Evolutionary conservation across 768 basidiomycete genomes (phyloP), one percentile per base, ranked within the genome.

Genomic region (Tricholomella constricta): DNA sequence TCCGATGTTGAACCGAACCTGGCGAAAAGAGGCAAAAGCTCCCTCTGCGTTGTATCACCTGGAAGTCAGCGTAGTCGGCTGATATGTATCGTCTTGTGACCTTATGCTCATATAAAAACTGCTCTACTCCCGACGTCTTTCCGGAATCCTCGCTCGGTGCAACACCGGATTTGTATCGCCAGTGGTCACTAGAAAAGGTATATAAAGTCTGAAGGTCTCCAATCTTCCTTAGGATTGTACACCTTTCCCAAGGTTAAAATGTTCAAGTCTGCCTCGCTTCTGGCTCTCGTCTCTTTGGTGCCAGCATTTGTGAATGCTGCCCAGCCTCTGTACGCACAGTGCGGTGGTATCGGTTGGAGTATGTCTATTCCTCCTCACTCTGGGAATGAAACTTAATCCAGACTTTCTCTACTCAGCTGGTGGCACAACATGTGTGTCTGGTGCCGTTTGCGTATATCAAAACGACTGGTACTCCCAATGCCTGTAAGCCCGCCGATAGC

Each of bases 331-430:
- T 84, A 66, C 42, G 78, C 73, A 7, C 83, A 84, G 60, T 85
- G 82, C 59, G 81, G 81, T 63, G 82, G 81, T 36, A 70, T 70
- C 49, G 69, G 65, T 49, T 80, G 79, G 78, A 67, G 79, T 82
- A 66, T 54, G 78, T 70, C n/a, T 6, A 11, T 19, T 11, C 10
- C 14, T 11, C 31, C 14, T 27, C 23, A 38, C n/a, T 27, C 11
- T 23, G 10, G 14, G 65, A 65, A 61, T 59, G 65, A 67, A 61
- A 44, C 65, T 59, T 11, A 10, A 25, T n/a, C n/a, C n/a, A n/a
- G 29, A 19, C 14, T 48, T n/a, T 19, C 35, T 43, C 41, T 22
- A 22, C 41, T 27, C 26, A 77, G 76, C 61, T 53, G 75, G 76
- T 26, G 66, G 68, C 17, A 75, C 71, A 15, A 73, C 72, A 35